Base-by-base conservation (phyloP, 306 rosid genomes). In the Glycyrrhiza uralensis region DNA sequence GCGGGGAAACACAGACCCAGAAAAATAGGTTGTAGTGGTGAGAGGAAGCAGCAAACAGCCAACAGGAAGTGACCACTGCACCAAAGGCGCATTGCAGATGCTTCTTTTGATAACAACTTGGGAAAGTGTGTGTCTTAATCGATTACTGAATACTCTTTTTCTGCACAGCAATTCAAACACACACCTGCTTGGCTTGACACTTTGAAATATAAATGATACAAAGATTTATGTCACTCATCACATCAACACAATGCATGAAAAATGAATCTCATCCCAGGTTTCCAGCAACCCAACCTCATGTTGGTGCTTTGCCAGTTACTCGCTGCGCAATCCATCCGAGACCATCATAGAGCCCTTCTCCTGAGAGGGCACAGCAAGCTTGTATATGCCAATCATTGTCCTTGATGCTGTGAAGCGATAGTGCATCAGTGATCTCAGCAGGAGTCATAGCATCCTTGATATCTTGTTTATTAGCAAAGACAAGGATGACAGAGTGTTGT, bases 331-430 rank as follows among this genome's bases (percentile, higher is more conserved):
- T 83, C 99, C 99, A 95, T 28, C 99, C 97, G 5, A 95, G 89
- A 65, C 99, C 99, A 4, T 95, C 96, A 19, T 95, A 88, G 38
- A 95, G 73, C 18, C 99, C 99, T 6, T 91, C 99, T 7, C 97
- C 99, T 0, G 97, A 82, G 81, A 95, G 93, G 83, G 99, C 99
- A 67, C 86, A 83, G 79, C 97, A 95, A 63, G 99, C 99, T 77
- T 95, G 99, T 66, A 95, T 95, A 76, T 95, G 99, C 97, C 99
- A 95, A 80, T 95, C 99, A 45, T 95, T 96, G 80, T 95, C 85
- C 93, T 95, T 95, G 83, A 95, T 95, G 87, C 96, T 91, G 84
- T 95, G 99, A 50, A 95, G 96, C 51, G 96, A 89, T 32, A 95
- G 85, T 18, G 89, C 92, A 68, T 95, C 99, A 0, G 97, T 95